Evolutionary conservation across 202 grass and related monocot genomes (phyloP).

Genomic region (Carex arenaria): DNA sequence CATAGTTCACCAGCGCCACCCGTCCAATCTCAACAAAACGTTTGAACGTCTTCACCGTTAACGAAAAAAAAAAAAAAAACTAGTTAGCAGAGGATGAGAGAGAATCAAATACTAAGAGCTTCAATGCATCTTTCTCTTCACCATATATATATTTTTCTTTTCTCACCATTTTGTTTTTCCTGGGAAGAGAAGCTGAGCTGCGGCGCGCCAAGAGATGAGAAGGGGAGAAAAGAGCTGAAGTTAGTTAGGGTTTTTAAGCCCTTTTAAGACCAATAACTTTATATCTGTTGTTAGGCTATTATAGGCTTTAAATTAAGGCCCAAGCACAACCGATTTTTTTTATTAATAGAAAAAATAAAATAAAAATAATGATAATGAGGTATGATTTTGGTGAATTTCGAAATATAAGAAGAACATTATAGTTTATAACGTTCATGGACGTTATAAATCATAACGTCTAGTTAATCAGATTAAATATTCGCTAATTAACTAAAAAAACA

Average conservation of each 20-base stretch:
- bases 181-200: constrained; percentile 4
- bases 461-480: too few species aligned
- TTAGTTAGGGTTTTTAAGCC: constrained; percentile 20
- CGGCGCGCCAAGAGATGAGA: constrained; percentile 19
- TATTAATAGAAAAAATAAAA: too few species aligned
- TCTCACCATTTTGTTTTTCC: constrained; percentile 27
- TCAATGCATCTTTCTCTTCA: not conserved
- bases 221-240: not conserved
- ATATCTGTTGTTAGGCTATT: not conserved
- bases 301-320: not conserved
- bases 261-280: not conserved
- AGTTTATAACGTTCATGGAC: too few species aligned
- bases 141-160: not conserved
- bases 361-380: too few species aligned
- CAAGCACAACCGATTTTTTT: not conserved
- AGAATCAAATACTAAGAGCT: not conserved
- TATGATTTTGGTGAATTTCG: too few species aligned
- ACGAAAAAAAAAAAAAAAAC: not conserved
- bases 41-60: constrained; percentile 49
- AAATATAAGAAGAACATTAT: too few species aligned
- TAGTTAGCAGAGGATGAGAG: not conserved
- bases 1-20: constrained; percentile 71
- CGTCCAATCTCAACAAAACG: constrained; percentile 68
- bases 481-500: too few species aligned
- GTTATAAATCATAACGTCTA: too few species aligned